These are phyloP conservation scores for Holtermanniella nyarrowii DNA, from an alignment of 768 basidiomycete genomes.

Conservation along the genomic window DNA sequence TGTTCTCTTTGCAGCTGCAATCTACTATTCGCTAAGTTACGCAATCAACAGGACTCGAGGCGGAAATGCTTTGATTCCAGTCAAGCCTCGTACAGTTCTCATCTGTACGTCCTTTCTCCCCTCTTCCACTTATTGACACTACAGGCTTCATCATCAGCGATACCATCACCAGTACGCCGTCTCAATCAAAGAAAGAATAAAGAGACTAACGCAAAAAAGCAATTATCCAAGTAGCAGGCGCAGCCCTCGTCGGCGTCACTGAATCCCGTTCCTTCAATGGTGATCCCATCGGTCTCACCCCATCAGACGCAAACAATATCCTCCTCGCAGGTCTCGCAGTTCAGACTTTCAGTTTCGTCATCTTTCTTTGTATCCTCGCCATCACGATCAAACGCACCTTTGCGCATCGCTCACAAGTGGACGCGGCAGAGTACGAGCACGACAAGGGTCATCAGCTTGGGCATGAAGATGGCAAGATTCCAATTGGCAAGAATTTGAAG, in stretches of 20 bases:
- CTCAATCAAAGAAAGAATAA: too few species aligned
- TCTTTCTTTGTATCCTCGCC: conserved; percentile 29
- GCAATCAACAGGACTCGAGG: conserved; percentile 20
- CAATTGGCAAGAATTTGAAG: conserved; percentile 2
- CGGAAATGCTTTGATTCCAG: conserved; percentile 20
- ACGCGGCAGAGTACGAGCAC: neutral
- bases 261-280: conserved; percentile 27
- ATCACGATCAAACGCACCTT: conserved; percentile 24
- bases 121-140: neutral
- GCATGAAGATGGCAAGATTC: neutral
- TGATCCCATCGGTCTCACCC: conserved; percentile 18
- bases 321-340: conserved; percentile 38
- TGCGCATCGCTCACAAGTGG: neutral
- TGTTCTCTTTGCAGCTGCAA: conserved; percentile 35
- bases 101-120: conserved; percentile 9
- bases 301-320: conserved; percentile 39
- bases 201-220: too few species aligned
- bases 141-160: conserved; percentile 35
- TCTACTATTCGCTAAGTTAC: conserved; percentile 34
- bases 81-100: conserved; percentile 31
- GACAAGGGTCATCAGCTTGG: conserved; percentile 1
- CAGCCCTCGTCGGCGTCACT: conserved; percentile 39
- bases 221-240: conserved; percentile 39
- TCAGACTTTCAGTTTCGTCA: conserved; percentile 36
- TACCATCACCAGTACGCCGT: conserved; percentile 26